phyloP scores from a whole-genome alignment of 495 filamentous ascomycete species.

The Lindgomyces ingoldianus region DNA sequence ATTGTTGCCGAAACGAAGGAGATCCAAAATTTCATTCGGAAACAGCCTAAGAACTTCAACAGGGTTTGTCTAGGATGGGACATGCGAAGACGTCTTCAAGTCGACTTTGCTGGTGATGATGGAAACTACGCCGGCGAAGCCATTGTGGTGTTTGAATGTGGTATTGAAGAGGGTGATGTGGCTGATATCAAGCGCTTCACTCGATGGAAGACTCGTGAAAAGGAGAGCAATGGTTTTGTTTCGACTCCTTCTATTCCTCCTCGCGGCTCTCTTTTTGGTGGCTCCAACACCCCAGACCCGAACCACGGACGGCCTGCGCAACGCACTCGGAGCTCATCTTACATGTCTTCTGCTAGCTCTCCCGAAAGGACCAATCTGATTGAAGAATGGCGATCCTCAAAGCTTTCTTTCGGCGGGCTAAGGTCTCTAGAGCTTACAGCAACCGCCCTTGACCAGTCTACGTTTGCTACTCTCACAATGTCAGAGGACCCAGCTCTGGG shows the following conservation, averaged over 20 bases:
- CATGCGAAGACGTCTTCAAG: conserved; percentile 81
- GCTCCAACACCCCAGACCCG: conserved; percentile 6
- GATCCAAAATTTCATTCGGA: conserved; percentile 73
- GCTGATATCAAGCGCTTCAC: conserved; percentile 57
- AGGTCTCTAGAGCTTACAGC: conserved; percentile 64
- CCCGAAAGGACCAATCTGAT: conserved; percentile 34
- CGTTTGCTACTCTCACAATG: conserved; percentile 64
- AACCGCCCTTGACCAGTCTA: conserved; percentile 74
- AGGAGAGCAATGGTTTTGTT: neutral
- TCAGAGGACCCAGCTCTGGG: conserved; percentile 74
- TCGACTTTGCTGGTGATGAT: conserved; percentile 87
- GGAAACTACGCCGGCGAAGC: conserved; percentile 69
- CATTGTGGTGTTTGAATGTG: conserved; percentile 72
- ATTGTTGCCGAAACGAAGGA: conserved; percentile 72
- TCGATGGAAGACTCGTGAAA: conserved; percentile 46
- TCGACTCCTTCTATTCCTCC: conserved; percentile 4
- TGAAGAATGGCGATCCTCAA: conserved; percentile 64
- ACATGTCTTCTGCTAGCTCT: conserved; percentile 25
- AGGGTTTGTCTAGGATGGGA: conserved; percentile 85
- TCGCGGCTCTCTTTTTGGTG: conserved; percentile 49
- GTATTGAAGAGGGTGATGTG: conserved; percentile 56
- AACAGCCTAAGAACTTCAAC: conserved; percentile 76
- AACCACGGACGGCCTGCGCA: neutral
- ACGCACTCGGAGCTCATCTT: conserved; percentile 32
- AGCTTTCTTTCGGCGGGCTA: conserved; percentile 56